These are phyloP conservation scores for Talaromyces nanjingensis DNA, from an alignment of 495 filamentous ascomycete species.

Conservation along the genomic window DNA sequence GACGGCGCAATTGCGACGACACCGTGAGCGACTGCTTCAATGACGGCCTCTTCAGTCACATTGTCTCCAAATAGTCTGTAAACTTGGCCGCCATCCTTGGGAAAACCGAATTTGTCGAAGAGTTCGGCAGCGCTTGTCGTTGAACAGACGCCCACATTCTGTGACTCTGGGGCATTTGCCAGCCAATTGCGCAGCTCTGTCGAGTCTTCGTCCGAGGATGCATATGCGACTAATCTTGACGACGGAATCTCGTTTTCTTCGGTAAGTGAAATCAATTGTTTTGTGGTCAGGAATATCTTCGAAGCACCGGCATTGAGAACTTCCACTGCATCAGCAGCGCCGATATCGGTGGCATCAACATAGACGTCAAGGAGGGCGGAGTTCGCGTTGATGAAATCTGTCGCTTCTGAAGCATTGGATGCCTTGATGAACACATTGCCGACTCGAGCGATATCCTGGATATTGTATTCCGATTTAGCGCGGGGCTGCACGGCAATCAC, in stretches of 20 bases:
- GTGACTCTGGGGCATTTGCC: slow-evolving; percentile 40
- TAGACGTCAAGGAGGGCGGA: slow-evolving; percentile 60
- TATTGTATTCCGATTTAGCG: not conserved
- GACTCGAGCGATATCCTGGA: slow-evolving; percentile 62
- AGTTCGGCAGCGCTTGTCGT: slow-evolving; percentile 39
- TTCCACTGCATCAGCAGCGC: slow-evolving; percentile 65
- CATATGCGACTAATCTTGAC: slow-evolving; percentile 47
- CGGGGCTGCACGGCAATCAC: slow-evolving; percentile 38
- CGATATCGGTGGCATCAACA: slow-evolving; percentile 68
- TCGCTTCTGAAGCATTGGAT: slow-evolving; percentile 46
- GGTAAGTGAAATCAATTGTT: slow-evolving; percentile 51
- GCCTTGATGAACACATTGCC: slow-evolving; percentile 68
- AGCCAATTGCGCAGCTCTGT: slow-evolving; percentile 31
- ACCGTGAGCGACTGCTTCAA: slow-evolving; percentile 47
- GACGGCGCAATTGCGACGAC: slow-evolving; percentile 77
- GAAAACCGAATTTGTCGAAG: slow-evolving; percentile 24
- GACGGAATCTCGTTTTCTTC: slow-evolving; percentile 49
- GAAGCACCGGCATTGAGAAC: slow-evolving; percentile 82
- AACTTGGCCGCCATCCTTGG: slow-evolving; percentile 31
- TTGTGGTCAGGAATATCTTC: slow-evolving; percentile 72
- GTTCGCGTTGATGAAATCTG: slow-evolving; percentile 65
- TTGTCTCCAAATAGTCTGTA: slow-evolving; percentile 19
- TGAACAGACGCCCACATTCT: slow-evolving; percentile 46
- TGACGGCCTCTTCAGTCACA: slow-evolving; percentile 38
- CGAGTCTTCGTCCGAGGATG: slow-evolving; percentile 30